phyloP scores from a whole-genome alignment of 164 flowering plant genomes.

The Macadamia tetraphylla region DNA sequence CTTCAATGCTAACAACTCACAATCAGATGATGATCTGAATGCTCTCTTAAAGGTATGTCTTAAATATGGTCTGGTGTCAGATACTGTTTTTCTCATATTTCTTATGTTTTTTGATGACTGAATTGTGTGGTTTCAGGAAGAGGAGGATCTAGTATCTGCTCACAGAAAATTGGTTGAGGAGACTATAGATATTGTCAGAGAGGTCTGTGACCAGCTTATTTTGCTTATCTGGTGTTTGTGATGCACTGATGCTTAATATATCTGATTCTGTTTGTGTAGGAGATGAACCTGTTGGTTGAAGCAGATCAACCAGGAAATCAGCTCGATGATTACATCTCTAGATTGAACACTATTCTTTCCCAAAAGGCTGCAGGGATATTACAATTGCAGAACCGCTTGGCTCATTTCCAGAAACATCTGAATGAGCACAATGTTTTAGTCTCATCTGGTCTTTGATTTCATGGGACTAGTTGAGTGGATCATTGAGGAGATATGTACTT shows the following conservation, averaged over 20 bases:
- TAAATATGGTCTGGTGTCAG: not conserved
- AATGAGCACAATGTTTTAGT: constrained; percentile 58
- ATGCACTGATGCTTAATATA: not conserved
- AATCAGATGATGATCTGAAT: constrained; percentile 56
- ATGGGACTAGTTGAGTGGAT: not conserved
- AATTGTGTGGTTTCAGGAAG: constrained; percentile 42
- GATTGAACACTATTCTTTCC: constrained; percentile 55
- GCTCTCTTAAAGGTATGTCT: constrained; percentile 54
- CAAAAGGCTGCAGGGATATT: constrained; percentile 71
- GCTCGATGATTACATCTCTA: constrained; percentile 56
- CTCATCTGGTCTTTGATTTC: constrained; percentile 29
- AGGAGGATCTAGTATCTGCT: constrained; percentile 73
- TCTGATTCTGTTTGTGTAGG: constrained; percentile 32
- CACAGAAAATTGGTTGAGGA: constrained; percentile 70
- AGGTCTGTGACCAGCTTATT: constrained; percentile 34
- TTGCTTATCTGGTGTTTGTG: not conserved
- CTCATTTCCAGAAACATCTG: constrained; percentile 57
- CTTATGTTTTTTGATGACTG: not conserved
- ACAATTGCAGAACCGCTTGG: constrained; percentile 57
- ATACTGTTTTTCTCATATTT: constrained; percentile 1
- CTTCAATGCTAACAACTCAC: constrained; percentile 24
- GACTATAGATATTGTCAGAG: constrained; percentile 64
- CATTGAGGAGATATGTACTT: not conserved
- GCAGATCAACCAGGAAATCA: constrained; percentile 80
- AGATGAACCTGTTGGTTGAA: constrained; percentile 64